These are phyloP conservation scores for Ampelomyces quisqualis DNA, from an alignment of 2,329 filamentous ascomycete species.

Conservation along the genomic window DNA sequence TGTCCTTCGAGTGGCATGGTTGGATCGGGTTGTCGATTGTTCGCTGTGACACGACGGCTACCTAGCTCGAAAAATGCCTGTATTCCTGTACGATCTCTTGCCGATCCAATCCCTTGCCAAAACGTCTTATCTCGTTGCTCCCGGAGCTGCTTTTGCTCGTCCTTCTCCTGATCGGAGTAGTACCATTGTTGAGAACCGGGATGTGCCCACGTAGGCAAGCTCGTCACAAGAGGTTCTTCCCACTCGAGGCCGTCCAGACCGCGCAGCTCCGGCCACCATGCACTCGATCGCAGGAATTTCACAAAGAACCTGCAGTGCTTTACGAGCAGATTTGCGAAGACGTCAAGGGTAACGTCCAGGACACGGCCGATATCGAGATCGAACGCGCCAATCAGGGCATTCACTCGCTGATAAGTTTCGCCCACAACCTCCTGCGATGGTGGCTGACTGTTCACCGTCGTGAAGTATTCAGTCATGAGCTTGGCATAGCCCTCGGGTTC, in stretches of 20 bases:
- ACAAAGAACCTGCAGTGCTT: conserved; percentile 94
- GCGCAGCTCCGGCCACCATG: conserved; percentile 86
- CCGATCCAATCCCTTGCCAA: conserved; percentile 74
- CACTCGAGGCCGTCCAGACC: conserved; percentile 53
- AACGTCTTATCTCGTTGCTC: conserved; percentile 71
- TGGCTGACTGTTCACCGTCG: conserved; percentile 72
- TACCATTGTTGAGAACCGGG: conserved; percentile 67
- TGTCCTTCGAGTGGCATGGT: conserved; percentile 20
- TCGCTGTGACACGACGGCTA: conserved; percentile 61
- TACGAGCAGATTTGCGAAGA: conserved; percentile 89
- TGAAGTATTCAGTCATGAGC: conserved; percentile 92
- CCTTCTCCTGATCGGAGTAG: conserved; percentile 68
- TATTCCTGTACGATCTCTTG: conserved; percentile 59
- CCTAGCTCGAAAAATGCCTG: conserved; percentile 89
- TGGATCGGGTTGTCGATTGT: conserved; percentile 36
- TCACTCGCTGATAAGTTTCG: conserved; percentile 86
- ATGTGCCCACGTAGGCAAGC: conserved; percentile 82
- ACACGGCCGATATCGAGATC: conserved; percentile 94
- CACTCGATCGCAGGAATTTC: conserved; percentile 85
- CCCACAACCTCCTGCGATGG: conserved; percentile 75
- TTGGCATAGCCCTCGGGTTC: conserved; percentile 98
- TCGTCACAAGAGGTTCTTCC: conserved; percentile 56
- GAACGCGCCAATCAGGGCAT: conserved; percentile 93
- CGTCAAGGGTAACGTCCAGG: conserved; percentile 89
- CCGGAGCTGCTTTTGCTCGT: conserved; percentile 57